Conservation (phyloP, 169 alveolate genomes). For the Plasmodium gonderi region DNA sequence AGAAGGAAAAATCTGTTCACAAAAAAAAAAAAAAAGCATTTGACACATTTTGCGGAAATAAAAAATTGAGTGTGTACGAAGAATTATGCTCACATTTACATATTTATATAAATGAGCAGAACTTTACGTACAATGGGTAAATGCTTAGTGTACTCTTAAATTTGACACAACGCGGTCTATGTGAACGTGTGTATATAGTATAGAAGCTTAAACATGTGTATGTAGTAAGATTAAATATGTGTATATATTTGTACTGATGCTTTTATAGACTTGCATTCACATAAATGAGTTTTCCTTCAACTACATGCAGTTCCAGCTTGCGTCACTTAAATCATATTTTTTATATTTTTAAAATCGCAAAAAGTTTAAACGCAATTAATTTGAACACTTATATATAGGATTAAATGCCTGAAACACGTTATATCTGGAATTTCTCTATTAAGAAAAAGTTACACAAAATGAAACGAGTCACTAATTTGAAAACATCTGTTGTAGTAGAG, state of each 20-base stretch:
- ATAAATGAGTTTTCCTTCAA: not conserved
- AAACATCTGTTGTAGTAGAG: not conserved
- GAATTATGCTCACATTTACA: slow-evolving; percentile 11
- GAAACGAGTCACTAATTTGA: slow-evolving; percentile 8
- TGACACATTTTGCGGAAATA: not conserved
- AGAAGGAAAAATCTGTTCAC: not conserved
- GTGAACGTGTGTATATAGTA: not conserved
- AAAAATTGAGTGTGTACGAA: slow-evolving; percentile 5
- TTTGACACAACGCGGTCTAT: not conserved
- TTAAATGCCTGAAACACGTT: not conserved
- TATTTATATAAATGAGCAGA: not conserved
- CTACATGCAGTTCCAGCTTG: slow-evolving; percentile 3
- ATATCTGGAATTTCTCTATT: not conserved
- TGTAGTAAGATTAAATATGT: not conserved
- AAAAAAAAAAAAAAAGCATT: not conserved
- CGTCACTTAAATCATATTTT: not conserved
- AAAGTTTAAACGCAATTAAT: slow-evolving; percentile 7
- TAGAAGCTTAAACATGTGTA: not conserved
- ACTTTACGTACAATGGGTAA: no score
- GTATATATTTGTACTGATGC: not conserved
- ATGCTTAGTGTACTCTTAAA: not conserved
- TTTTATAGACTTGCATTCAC: not conserved
- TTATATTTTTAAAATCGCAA: not conserved
- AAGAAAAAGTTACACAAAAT: slow-evolving; percentile 13
- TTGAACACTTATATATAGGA: not conserved